These are phyloP conservation scores for Haematococcus sp. DNA, from an alignment of 139 green algal genomes.

Conservation along the genomic window DNA sequence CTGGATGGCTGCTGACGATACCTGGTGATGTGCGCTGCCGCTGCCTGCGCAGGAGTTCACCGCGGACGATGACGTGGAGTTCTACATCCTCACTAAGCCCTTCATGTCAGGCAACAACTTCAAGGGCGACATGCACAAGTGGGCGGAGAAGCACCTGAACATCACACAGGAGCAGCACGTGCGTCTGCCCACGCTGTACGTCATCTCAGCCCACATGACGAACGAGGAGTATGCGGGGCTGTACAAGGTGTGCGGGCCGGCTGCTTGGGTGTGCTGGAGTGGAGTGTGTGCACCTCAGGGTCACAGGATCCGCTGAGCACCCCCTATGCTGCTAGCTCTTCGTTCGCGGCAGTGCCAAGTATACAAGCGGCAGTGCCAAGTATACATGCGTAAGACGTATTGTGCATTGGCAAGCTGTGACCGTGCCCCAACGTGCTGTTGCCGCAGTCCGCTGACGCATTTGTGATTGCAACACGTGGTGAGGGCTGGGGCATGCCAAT, in stretches of 20 bases:
- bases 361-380: too few species aligned
- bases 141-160: slow-evolving; percentile 1
- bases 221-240: slow-evolving; percentile 8
- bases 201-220: slow-evolving; percentile 15
- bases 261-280: too few species aligned
- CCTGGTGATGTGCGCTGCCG: too few species aligned
- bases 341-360: too few species aligned
- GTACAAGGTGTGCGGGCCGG: slow-evolving; percentile 16
- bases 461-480: background rate
- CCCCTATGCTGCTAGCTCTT: too few species aligned
- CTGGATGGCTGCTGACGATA: background rate
- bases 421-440: too few species aligned
- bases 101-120: slow-evolving; percentile 19
- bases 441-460: too few species aligned
- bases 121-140: too few species aligned
- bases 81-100: slow-evolving; percentile 53
- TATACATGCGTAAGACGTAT: too few species aligned
- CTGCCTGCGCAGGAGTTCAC: slow-evolving; percentile 28
- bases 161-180: background rate
- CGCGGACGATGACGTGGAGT: slow-evolving; percentile 26
- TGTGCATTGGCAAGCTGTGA: too few species aligned
- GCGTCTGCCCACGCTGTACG: slow-evolving; percentile 6
- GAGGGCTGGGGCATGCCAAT: slow-evolving; percentile 70
- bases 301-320: too few species aligned
- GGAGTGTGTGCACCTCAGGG: too few species aligned